phyloP scores from a whole-genome alignment of 345 rosid species.

The Anacardium occidentale region DNA sequence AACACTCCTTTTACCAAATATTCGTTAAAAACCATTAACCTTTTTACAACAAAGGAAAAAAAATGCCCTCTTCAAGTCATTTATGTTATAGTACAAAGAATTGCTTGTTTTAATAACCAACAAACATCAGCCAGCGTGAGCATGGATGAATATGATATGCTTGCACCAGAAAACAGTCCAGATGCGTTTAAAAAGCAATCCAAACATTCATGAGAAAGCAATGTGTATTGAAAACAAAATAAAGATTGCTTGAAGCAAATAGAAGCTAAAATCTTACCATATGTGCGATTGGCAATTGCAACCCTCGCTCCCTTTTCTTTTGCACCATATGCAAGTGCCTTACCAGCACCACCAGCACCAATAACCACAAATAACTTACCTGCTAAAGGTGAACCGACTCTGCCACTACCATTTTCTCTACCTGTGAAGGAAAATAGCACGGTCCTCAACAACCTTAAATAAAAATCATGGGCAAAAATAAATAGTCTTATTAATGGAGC shows the following conservation, averaged over 20 bases:
- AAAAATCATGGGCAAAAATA: slow-evolving; percentile 14
- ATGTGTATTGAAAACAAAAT: neutral
- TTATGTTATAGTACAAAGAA: neutral
- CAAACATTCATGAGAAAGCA: neutral
- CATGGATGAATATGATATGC: neutral
- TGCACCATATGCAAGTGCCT: slow-evolving; percentile 96
- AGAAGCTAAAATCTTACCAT: slow-evolving; percentile 39
- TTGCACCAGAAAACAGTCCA: neutral
- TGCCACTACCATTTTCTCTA: slow-evolving; percentile 31
- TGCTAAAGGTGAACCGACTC: slow-evolving; percentile 55
- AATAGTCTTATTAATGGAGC: slow-evolving; percentile 5
- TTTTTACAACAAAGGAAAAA: too few species aligned
- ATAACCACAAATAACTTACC: slow-evolving; percentile 85
- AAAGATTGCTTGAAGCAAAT: neutral
- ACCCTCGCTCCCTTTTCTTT: slow-evolving; percentile 88
- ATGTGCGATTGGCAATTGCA: slow-evolving; percentile 86
- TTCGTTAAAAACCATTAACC: neutral
- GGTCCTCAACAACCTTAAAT: slow-evolving; percentile 13
- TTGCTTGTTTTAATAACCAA: neutral
- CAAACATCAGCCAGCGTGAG: neutral
- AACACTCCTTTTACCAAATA: neutral
- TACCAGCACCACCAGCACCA: slow-evolving; percentile 97
- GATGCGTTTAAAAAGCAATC: neutral
- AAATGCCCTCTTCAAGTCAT: neutral
- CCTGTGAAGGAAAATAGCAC: slow-evolving; percentile 34